Percentiles rank a stretch among this genome's conserved stretches.
Evolutionary conservation across 2,329 filamentous ascomycete species (phyloP).

Genomic region (Xylariaceae sp.): DNA sequence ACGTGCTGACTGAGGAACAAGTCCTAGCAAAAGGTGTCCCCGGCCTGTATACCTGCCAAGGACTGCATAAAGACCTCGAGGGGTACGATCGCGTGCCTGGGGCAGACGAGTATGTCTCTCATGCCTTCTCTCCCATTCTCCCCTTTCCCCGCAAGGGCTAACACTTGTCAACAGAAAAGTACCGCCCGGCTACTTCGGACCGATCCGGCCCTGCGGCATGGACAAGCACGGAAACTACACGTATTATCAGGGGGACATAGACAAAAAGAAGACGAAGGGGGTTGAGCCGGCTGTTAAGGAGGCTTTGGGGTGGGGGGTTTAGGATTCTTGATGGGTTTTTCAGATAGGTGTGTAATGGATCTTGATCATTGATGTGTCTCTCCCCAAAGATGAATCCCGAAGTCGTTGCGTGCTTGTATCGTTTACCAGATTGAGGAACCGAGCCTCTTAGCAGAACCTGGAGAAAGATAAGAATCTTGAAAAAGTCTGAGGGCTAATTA

Average conservation of each 20-base stretch:
- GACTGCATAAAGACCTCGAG: background rate
- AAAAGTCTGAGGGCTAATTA: too few relatives aligned
- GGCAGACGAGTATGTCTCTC: background rate
- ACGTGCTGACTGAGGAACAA: background rate
- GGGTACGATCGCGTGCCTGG: background rate
- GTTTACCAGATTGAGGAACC: too few relatives aligned
- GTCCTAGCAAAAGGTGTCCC: background rate
- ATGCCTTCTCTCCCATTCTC: background rate
- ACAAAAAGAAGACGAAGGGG: background rate
- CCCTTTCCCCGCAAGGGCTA: background rate
- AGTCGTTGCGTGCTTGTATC: too few relatives aligned
- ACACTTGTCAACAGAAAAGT: background rate
- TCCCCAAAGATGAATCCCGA: too few relatives aligned
- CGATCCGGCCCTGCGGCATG: conserved; percentile 7
- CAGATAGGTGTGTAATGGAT: too few relatives aligned
- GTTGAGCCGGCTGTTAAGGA: background rate
- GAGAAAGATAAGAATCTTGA: too few relatives aligned
- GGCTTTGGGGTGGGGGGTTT: too few relatives aligned
- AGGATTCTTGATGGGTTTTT: too few relatives aligned
- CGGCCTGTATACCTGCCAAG: background rate
- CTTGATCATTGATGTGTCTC: too few relatives aligned
- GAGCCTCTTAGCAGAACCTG: too few relatives aligned
- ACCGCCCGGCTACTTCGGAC: conserved; percentile 3
- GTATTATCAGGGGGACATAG: background rate
- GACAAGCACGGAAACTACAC: conserved; percentile 2